A percentile compares a stretch with the other conserved stretches of the same genome.
phyloP scores from a whole-genome alignment of 257 asterid species.

The Striga asiatica region DNA sequence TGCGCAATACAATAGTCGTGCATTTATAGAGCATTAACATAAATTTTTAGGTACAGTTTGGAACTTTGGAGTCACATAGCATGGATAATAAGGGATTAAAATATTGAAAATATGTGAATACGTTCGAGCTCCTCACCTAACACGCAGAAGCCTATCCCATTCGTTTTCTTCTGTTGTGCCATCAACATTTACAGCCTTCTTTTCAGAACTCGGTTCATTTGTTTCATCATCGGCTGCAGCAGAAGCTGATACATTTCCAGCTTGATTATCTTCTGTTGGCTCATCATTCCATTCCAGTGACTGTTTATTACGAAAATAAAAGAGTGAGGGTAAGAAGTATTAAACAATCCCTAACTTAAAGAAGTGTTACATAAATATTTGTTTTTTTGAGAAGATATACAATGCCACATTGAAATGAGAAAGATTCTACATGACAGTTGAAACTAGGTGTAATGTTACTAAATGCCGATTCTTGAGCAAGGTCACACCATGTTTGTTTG shows the following conservation, averaged over 20 bases:
- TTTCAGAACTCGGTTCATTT: slow-evolving; percentile 38
- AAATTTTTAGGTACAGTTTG: neutral
- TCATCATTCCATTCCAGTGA: slow-evolving; percentile 89
- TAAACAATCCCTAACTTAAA: too few relatives aligned
- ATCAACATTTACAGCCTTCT: slow-evolving; percentile 42
- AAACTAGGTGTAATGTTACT: slow-evolving; percentile 4
- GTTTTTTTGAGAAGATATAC: too few relatives aligned
- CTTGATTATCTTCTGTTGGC: slow-evolving; percentile 62
- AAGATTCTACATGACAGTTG: neutral
- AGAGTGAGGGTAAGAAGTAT: too few relatives aligned
- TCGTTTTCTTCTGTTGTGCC: slow-evolving; percentile 62
- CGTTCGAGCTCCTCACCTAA: slow-evolving; percentile 42
- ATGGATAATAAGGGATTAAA: slow-evolving; percentile 5
- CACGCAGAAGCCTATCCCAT: slow-evolving; percentile 95
- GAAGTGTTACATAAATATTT: too few relatives aligned
- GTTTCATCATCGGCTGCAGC: slow-evolving; percentile 33
- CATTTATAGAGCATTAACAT: neutral
- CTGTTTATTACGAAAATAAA: slow-evolving; percentile 24
- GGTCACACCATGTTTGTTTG: too few relatives aligned
- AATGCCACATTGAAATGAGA: neutral
- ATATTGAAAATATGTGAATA: neutral
- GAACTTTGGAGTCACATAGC: slow-evolving; percentile 2
- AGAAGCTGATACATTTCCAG: slow-evolving; percentile 34
- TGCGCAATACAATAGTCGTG: neutral
- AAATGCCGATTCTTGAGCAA: slow-evolving; percentile 12